A percentile compares a stretch with the other conserved stretches of the same genome.
phyloP scores from a whole-genome alignment of 2,329 filamentous ascomycete species.

The Colletotrichum sp. region DNA sequence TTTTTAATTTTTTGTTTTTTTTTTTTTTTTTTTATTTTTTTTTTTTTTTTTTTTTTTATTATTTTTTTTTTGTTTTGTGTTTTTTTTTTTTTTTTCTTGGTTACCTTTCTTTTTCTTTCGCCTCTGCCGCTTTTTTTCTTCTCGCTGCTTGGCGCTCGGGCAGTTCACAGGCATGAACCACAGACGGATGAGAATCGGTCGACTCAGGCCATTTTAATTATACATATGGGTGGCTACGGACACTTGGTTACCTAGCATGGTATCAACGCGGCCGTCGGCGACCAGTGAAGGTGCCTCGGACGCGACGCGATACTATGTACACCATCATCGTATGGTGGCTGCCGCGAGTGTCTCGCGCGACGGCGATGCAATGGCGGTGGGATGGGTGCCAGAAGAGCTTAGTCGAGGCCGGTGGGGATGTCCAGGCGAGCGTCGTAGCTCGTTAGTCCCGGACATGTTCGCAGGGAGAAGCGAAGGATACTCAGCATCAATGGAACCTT shows the following conservation, averaged over 20 bases:
- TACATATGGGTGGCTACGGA: neutral
- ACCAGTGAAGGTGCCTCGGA: neutral
- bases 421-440: slow-evolving; percentile 7
- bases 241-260: neutral
- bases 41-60: no score
- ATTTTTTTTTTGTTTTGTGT: no score
- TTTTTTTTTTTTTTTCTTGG: neutral
- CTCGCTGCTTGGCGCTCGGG: neutral
- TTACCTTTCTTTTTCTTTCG: neutral
- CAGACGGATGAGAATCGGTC: neutral
- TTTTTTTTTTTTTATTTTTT: no score
- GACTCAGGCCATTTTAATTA: neutral
- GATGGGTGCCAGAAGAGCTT: neutral
- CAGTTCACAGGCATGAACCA: neutral
- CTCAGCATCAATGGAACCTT: neutral
- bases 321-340: neutral
- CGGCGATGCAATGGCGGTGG: neutral
- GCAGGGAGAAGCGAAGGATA: neutral
- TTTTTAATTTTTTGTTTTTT: no score
- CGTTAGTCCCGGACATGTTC: neutral
- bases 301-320: neutral
- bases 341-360: neutral
- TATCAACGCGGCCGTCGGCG: neutral
- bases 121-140: neutral
- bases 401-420: slow-evolving; percentile 19